Percentiles rank a stretch among this genome's conserved stretches.
These are phyloP conservation scores for Solanum peruvianum DNA, from an alignment of 257 asterid species.

Conservation along the genomic window DNA sequence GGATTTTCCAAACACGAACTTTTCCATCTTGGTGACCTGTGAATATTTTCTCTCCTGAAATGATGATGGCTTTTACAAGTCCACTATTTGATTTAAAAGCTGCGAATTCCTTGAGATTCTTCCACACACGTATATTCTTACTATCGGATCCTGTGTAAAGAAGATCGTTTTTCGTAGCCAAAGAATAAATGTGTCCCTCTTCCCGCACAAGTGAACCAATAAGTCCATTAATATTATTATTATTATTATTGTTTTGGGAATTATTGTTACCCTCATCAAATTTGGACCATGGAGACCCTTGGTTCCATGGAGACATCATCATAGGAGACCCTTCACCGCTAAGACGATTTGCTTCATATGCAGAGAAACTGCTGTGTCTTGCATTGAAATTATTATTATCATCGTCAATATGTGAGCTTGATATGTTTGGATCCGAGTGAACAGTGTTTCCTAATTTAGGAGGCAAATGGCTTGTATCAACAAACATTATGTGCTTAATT, in stretches of 20 bases:
- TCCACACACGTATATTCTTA: slow-evolving; percentile 54
- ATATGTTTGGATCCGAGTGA: slow-evolving; percentile 30
- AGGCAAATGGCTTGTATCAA: slow-evolving; percentile 24
- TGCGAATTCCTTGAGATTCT: slow-evolving; percentile 21
- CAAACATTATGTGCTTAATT: slow-evolving; percentile 4
- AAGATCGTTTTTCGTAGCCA: slow-evolving; percentile 25
- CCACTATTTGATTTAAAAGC: slow-evolving; percentile 48
- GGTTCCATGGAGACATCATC: slow-evolving; percentile 58
- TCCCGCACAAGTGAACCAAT: slow-evolving; percentile 36
- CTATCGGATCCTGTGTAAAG: slow-evolving; percentile 59
- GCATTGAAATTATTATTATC: slow-evolving; percentile 1
- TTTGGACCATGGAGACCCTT: slow-evolving; percentile 21
- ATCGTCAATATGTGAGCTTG: slow-evolving; percentile 15
- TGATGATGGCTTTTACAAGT: slow-evolving; percentile 46
- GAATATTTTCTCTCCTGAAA: slow-evolving; percentile 31
- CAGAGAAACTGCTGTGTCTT: slow-evolving; percentile 54
- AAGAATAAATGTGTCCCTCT: slow-evolving; percentile 47
- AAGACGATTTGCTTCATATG: slow-evolving; percentile 34
- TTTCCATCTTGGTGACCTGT: slow-evolving; percentile 65
- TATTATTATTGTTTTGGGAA: not conserved
- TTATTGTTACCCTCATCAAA: not conserved
- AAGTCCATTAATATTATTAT: slow-evolving; percentile 5
- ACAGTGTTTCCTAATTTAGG: slow-evolving; percentile 13
- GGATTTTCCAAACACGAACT: slow-evolving; percentile 42
- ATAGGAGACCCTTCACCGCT: slow-evolving; percentile 50